These are phyloP conservation scores for Lachnellula subtilissima DNA, from an alignment of 2,329 filamentous ascomycete genomes.

Conservation along the genomic window DNA sequence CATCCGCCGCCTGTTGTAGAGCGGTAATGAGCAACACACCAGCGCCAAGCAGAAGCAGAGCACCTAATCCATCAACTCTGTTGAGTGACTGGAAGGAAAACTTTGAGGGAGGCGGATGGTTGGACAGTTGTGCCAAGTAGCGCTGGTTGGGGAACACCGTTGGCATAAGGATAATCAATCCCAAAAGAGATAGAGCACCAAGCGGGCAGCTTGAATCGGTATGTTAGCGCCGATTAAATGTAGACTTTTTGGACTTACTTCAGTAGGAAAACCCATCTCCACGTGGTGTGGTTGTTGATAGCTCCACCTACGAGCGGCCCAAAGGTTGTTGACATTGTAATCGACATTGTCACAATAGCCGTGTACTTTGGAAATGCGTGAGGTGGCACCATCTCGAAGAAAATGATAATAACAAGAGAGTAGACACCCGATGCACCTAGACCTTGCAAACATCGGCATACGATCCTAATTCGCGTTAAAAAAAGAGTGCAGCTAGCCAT, in stretches of 20 bases:
- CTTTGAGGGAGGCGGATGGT: not conserved
- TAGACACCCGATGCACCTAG: not conserved
- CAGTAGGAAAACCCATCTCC: conserved; percentile 1
- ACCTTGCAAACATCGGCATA: conserved; percentile 1
- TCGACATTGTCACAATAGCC: not conserved
- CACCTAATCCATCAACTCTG: not conserved
- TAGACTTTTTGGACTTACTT: not conserved
- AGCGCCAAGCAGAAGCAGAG: not conserved
- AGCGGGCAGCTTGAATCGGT: not conserved
- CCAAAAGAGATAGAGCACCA: not conserved
- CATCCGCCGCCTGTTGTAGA: not conserved
- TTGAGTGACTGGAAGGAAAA: not conserved
- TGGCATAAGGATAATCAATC: not conserved
- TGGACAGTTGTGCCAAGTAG: not conserved
- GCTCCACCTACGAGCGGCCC: conserved; percentile 3
- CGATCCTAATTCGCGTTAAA: not conserved
- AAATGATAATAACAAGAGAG: not conserved
- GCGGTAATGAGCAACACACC: not conserved
- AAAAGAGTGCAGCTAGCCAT: not conserved
- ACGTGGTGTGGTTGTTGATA: not conserved
- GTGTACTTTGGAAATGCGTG: not conserved
- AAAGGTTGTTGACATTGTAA: not conserved
- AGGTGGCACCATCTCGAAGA: conserved; percentile 1
- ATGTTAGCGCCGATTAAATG: not conserved
- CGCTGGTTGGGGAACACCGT: not conserved